Evolutionary conservation across 176 grass and related monocot species (phyloP).

Genomic region (Carex kokanica): DNA sequence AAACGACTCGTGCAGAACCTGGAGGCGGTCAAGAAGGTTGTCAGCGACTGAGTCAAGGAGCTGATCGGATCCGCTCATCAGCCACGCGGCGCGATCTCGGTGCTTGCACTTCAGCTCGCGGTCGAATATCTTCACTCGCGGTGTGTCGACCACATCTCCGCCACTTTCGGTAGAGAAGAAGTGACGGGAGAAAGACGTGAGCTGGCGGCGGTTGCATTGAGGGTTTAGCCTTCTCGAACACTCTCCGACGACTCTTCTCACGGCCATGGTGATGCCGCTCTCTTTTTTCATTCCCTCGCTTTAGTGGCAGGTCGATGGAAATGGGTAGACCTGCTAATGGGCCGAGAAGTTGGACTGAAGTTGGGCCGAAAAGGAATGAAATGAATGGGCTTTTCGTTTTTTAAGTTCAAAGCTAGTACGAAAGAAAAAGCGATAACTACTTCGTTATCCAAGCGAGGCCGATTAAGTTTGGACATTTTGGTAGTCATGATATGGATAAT

Average conservation of each 20-base stretch:
- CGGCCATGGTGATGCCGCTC: background rate
- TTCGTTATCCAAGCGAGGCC: background rate
- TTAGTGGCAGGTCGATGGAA: background rate
- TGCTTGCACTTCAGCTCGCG: slow-evolving; percentile 85
- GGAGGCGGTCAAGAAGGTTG: slow-evolving; percentile 80
- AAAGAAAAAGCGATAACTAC: background rate
- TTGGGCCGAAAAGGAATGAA: background rate
- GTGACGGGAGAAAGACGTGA: background rate
- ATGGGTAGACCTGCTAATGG: no score
- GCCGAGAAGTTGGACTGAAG: no score
- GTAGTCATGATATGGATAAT: no score
- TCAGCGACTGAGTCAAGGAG: slow-evolving; percentile 58
- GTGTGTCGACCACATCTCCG: slow-evolving; percentile 41
- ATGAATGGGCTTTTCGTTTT: background rate
- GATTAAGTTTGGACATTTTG: no score
- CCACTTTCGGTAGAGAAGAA: slow-evolving; percentile 27
- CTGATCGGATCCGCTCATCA: slow-evolving; percentile 41
- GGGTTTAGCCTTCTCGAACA: background rate
- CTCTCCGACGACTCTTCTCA: slow-evolving; percentile 1
- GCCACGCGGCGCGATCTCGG: slow-evolving; percentile 84
- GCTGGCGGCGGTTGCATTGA: background rate
- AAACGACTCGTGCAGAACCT: slow-evolving; percentile 17
- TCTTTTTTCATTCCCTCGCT: background rate
- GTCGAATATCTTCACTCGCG: slow-evolving; percentile 73
- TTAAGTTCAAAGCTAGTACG: background rate